Evolutionary conservation across 495 filamentous ascomycete species (phyloP).

Genomic region (Xylaria intraflava): DNA sequence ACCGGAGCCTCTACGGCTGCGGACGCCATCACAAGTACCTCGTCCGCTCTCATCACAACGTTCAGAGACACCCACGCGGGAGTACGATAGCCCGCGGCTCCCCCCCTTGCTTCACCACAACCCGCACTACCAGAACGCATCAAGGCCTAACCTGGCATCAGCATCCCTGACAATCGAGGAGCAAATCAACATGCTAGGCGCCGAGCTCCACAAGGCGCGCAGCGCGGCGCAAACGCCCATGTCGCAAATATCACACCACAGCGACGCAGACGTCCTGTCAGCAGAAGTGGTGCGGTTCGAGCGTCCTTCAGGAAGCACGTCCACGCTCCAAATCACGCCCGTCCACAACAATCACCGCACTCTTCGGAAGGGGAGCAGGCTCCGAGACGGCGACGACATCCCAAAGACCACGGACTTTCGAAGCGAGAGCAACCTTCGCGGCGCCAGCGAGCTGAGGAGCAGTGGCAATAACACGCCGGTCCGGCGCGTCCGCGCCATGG

Average conservation of each 20-base stretch:
- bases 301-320: constrained; percentile 1
- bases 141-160: background rate
- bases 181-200: constrained; percentile 4
- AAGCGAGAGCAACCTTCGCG: constrained; percentile 11
- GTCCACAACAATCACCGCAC: background rate
- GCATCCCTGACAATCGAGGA: background rate
- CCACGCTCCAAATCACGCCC: constrained; percentile 6
- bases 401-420: constrained; percentile 1
- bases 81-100: background rate
- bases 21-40: background rate
- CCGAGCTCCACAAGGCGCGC: constrained; percentile 3
- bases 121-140: background rate
- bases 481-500: constrained; percentile 41
- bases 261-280: constrained; percentile 21
- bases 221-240: constrained; percentile 5
- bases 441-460: constrained; percentile 4
- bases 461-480: constrained; percentile 20
- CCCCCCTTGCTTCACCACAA: background rate
- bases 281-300: constrained; percentile 19
- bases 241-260: constrained; percentile 6
- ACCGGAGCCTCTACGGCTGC: background rate
- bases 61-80: background rate
- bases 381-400: background rate
- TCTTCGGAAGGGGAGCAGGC: background rate
- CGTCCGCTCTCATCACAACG: background rate